phyloP scores from a whole-genome alignment of 495 filamentous ascomycete genomes.

The Hapsidospora chrysogenum region DNA sequence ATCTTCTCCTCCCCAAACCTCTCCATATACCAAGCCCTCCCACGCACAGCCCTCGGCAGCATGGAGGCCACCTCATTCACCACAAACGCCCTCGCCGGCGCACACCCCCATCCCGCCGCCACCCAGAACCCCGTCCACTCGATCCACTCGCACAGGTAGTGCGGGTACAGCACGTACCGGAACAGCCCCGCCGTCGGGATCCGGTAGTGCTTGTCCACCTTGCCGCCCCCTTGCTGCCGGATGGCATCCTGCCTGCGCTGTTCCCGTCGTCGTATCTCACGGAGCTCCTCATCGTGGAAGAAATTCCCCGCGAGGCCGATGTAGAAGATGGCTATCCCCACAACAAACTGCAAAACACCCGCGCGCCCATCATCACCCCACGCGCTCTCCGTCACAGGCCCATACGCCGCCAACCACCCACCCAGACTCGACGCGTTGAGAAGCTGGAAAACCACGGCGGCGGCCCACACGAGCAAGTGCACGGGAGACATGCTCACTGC shows the following conservation, averaged over 20 bases:
- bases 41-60: constrained; percentile 73
- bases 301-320: constrained; percentile 67
- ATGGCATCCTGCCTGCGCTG: constrained; percentile 24
- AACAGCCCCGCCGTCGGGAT: constrained; percentile 77
- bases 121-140: constrained; percentile 88
- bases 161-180: constrained; percentile 67
- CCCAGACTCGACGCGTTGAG: constrained; percentile 61
- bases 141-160: constrained; percentile 89
- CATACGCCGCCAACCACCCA: constrained; percentile 66
- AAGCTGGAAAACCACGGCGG: constrained; percentile 55
- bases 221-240: constrained; percentile 15
- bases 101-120: constrained; percentile 39
- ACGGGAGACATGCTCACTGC: constrained; percentile 87
- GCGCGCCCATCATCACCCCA: constrained; percentile 34
- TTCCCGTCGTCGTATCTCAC: constrained; percentile 54
- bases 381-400: constrained; percentile 38
- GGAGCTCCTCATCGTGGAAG: constrained; percentile 60
- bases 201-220: constrained; percentile 72
- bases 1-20: constrained; percentile 73
- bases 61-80: constrained; percentile 80
- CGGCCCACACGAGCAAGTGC: constrained; percentile 42
- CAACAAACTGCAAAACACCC: constrained; percentile 20
- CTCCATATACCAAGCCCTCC: constrained; percentile 73
- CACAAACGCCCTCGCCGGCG: constrained; percentile 65
- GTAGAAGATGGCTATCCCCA: constrained; percentile 31